Base-by-base conservation (phyloP, 495 filamentous ascomycete species). In the Hypoxylon fragiforme region DNA sequence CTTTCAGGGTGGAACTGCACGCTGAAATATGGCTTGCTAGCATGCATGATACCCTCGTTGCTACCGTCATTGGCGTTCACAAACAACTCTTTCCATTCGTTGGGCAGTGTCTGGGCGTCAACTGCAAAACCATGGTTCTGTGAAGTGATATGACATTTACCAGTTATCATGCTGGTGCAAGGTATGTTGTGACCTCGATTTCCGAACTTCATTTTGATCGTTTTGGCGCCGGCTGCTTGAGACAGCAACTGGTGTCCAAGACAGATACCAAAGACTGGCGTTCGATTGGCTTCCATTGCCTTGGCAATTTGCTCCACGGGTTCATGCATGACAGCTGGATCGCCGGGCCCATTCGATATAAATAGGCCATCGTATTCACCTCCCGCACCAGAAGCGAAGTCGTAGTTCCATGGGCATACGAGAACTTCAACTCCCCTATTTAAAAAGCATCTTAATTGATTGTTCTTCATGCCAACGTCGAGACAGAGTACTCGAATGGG, bases 181-280 rank as follows among this genome's bases (percentile, higher is more conserved):
- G 94, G 94, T 66, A 98, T 97, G 68, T 98, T 98, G 77, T 96
- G 91, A 30, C 94, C 94, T 63, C 94, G 89, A 73, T 98, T 98
- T 73, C 94, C 94, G 64, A 97, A 98, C 78, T 96, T 96, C 88
- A 98, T 95, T 76, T 98, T 98, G 50, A 76, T 67, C 2, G 94
- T 98, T 22, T 82, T 80, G 30, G 92, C 94, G 44, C 94, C 94
- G 15, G 91, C 87, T 19, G 94, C 90, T 54, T 94, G 82, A 14
- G 94, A 90, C 31, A 98, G 85, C 47, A 98, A 79, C 73, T 97
- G 94, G 67, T 98, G 94, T 43, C 94, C 94, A 51, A 98, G 73
- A 74, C 94, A 98, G 60, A 98, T 98, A 67, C 92, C 94, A 60
- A 98, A 97, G 24, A 98, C 86, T 11, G 94, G 94, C 0, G 86